A percentile compares a stretch with the other conserved stretches of the same genome.
These are phyloP conservation scores for Seminavis robusta DNA, from an alignment of 108 stramenopile genomes.

Conservation along the genomic window DNA sequence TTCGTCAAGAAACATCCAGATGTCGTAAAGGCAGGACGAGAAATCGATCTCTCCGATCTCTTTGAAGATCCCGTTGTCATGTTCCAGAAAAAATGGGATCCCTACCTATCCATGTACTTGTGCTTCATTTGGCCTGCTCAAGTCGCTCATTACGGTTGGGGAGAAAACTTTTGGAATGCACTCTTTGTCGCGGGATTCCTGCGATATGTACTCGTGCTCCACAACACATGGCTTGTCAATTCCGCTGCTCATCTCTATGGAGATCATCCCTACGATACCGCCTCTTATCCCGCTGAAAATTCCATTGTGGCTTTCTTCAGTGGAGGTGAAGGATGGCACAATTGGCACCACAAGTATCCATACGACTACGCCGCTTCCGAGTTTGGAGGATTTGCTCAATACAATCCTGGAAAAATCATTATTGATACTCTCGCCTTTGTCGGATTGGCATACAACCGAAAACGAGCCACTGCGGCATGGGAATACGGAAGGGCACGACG, in stretches of 20 bases:
- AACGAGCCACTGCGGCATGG: conserved; percentile 68
- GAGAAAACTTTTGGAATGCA: conserved; percentile 84
- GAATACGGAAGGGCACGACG: conserved; percentile 59
- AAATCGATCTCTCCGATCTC: conserved; percentile 78
- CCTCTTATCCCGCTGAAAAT: conserved; percentile 86
- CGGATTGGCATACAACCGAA: conserved; percentile 76
- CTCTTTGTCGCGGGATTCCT: conserved; percentile 88
- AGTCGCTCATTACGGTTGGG: conserved; percentile 72
- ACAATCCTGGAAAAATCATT: conserved; percentile 89
- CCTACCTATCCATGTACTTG: conserved; percentile 91
- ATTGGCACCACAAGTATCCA: conserved; percentile 97
- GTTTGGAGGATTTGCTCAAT: conserved; percentile 81
- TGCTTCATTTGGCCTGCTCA: conserved; percentile 91
- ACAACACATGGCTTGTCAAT: conserved; percentile 92
- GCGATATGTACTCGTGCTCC: conserved; percentile 77
- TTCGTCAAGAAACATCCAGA: conserved; percentile 89
- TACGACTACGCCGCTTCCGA: conserved; percentile 90
- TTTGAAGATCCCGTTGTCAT: conserved; percentile 80
- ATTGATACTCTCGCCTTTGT: conserved; percentile 68
- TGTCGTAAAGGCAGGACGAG: conserved; percentile 78
- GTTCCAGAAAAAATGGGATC: conserved; percentile 86
- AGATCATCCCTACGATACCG: conserved; percentile 87
- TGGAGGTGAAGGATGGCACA: conserved; percentile 95
- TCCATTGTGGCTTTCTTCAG: conserved; percentile 82
- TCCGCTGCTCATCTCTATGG: conserved; percentile 89